phyloP scores from a whole-genome alignment of 2,329 filamentous ascomycete genomes.

The Fusarium sp. region DNA sequence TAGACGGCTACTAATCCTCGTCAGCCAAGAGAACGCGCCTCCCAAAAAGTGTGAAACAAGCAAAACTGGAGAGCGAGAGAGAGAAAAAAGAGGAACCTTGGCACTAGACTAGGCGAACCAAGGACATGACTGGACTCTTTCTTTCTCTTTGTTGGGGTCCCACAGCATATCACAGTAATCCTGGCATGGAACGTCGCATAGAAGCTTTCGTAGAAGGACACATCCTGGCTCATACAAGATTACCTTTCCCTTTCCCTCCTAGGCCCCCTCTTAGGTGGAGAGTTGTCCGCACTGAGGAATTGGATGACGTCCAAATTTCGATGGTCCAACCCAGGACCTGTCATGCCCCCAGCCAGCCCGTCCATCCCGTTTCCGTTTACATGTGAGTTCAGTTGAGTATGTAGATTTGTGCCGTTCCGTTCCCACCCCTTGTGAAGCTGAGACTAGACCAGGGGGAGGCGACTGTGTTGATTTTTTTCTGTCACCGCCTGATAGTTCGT shows the following conservation, averaged over 20 bases:
- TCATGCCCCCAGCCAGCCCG: constrained; percentile 22
- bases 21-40: constrained; percentile 17
- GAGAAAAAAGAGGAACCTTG: not conserved
- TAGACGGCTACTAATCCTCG: constrained; percentile 30
- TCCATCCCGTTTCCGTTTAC: constrained; percentile 6
- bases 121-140: not conserved
- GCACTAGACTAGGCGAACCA: not conserved
- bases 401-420: too few species aligned
- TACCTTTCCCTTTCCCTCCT: constrained; percentile 16
- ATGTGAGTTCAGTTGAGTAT: constrained; percentile 22
- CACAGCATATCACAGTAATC: constrained; percentile 27
- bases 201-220: constrained; percentile 45
- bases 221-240: constrained; percentile 21
- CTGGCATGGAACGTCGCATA: constrained; percentile 44
- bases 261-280: constrained; percentile 37
- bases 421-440: constrained; percentile 23
- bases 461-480: constrained; percentile 10
- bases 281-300: constrained; percentile 27
- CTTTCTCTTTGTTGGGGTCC: constrained; percentile 26
- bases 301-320: constrained; percentile 49
- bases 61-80: constrained; percentile 20
- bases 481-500: constrained; percentile 25
- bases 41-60: constrained; percentile 20
- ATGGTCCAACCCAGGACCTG: constrained; percentile 35
- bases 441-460: constrained; percentile 32